Evolutionary conservation across 2,329 filamentous ascomycete species (phyloP).

Genomic region (Pyricularia sp.): DNA sequence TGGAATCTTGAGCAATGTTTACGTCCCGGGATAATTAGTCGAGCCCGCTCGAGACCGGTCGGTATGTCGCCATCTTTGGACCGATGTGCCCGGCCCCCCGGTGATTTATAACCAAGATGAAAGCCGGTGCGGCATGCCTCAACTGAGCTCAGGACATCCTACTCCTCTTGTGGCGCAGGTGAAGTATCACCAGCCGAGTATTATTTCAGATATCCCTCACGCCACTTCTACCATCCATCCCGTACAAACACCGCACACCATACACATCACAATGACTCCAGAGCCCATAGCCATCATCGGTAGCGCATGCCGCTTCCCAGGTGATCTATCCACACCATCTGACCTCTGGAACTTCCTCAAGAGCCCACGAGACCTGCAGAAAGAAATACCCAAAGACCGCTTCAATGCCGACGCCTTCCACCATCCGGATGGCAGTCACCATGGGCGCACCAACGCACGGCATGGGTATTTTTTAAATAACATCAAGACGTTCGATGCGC

Average conservation of each 20-base stretch:
- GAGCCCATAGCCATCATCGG: slow-evolving; percentile 20
- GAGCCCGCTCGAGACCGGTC: too few species aligned
- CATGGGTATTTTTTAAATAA: slow-evolving; percentile 22
- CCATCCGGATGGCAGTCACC: slow-evolving; percentile 20
- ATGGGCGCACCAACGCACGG: slow-evolving; percentile 22
- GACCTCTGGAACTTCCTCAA: slow-evolving; percentile 21
- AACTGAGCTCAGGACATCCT: too few species aligned
- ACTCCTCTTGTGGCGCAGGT: too few species aligned
- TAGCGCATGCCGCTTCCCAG: slow-evolving; percentile 22
- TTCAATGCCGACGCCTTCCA: slow-evolving; percentile 21
- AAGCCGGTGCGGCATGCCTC: too few species aligned
- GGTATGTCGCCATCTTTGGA: too few species aligned
- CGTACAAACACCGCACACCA: background rate
- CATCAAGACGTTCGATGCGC: slow-evolving; percentile 20
- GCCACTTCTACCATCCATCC: background rate
- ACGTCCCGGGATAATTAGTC: too few species aligned
- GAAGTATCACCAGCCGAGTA: background rate
- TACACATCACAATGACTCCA: background rate
- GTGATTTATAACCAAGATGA: too few species aligned
- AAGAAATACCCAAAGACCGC: slow-evolving; percentile 12
- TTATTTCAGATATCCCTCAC: background rate
- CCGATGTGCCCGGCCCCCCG: too few species aligned
- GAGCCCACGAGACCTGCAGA: background rate
- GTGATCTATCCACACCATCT: slow-evolving; percentile 17
- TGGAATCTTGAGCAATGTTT: too few species aligned